These are phyloP conservation scores for Euphorbia pulcherrima DNA, from an alignment of 345 rosid species.

Conservation along the genomic window DNA sequence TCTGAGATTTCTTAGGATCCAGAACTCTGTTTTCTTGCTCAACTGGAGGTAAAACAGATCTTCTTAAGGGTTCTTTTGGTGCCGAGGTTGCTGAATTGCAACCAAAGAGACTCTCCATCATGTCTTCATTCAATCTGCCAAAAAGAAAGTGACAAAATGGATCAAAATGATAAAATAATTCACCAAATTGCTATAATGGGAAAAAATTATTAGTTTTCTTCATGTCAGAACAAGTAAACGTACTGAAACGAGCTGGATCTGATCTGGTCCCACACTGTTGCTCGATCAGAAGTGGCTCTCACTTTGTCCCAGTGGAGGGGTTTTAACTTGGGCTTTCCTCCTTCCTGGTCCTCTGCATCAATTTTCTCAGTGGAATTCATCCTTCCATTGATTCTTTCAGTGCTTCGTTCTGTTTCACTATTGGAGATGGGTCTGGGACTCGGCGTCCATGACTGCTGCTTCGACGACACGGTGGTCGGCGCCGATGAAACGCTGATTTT, in stretches of 20 bases:
- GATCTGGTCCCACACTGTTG: constrained; percentile 98
- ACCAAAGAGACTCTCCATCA: constrained; percentile 95
- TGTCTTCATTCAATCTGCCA: constrained; percentile 80
- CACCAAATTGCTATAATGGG: background rate
- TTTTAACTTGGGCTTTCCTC: constrained; percentile 72
- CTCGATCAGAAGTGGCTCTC: constrained; percentile 88
- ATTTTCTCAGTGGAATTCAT: constrained; percentile 44
- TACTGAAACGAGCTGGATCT: constrained; percentile 96
- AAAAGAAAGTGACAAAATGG: constrained; percentile 10
- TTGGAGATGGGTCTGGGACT: constrained; percentile 37
- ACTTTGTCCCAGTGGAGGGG: constrained; percentile 99
- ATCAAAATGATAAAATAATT: constrained; percentile 2
- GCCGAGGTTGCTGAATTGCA: constrained; percentile 63
- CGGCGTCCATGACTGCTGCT: constrained; percentile 38
- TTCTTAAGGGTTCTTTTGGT: constrained; percentile 61
- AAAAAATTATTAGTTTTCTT: background rate
- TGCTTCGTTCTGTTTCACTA: constrained; percentile 23
- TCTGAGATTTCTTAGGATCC: constrained; percentile 97
- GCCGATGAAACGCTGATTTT: constrained; percentile 24
- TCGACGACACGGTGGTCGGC: constrained; percentile 27
- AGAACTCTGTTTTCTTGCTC: constrained; percentile 82
- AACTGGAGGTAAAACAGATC: constrained; percentile 60
- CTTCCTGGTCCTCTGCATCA: constrained; percentile 64
- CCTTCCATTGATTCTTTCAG: constrained; percentile 35
- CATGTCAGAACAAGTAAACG: constrained; percentile 24